Evolutionary conservation across 2,329 filamentous ascomycete species (phyloP), one percentile per base, ranked within the genome.

Genomic region (Fusarium chuoi): DNA sequence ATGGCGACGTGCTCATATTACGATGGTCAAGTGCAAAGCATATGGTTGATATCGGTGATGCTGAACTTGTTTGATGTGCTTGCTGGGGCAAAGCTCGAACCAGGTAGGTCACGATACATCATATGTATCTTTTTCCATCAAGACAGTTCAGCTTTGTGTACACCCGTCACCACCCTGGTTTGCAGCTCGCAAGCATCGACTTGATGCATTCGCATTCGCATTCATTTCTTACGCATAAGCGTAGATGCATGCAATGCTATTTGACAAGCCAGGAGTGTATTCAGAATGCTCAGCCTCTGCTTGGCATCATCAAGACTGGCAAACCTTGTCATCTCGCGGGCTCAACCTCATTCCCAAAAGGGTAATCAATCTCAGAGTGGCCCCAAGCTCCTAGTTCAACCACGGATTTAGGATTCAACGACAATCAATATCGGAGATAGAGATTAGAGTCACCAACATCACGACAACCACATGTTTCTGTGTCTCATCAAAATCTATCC

Each of bases 11-110:
- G 35, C 85, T 92, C 79, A 91, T 93, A 72, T 87, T 95, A 38
- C 84, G 91, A 71, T 93, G 91, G 88, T 93, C 93, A 20, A 94
- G 95, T 80, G 89, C 94, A 3, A 94, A 91, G 81, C 78, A 80
- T 7, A 79, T 90, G 54, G 86, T 92, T 14, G 85, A 89, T 26
- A 81, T 83, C 13, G 88, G 87, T 2, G 84, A 87, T 59, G 88
- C 89, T 28, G 90, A 91, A 80, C 82, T 91, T 68, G 87, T 91
- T 30, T 91, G 84, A 88, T 36, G 22, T 13, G 38, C 36, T 36
- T 33, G 30, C 30, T 22, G 14, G 38, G 28, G 20, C 52, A 28
- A 51, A 66, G 28, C 24, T 38, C 44, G 24, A 35, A 33, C 22
- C 22, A 45, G 44, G 44, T 36, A 51, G 35, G 48, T 18, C 20